phyloP scores from a whole-genome alignment of 2,329 filamentous ascomycete genomes.

The Apiospora saccharicola region DNA sequence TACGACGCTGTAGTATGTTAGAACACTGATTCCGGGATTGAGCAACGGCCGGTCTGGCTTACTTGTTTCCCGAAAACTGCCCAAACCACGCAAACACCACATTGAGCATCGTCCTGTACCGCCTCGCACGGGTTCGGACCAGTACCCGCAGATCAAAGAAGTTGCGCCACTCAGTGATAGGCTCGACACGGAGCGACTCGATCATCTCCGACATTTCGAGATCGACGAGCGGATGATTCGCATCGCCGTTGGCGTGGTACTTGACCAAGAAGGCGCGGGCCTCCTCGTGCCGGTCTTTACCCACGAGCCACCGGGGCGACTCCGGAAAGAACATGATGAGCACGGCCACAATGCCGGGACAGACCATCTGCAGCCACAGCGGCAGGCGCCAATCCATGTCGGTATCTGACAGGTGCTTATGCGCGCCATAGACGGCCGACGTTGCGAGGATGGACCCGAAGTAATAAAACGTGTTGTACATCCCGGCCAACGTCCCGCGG shows the following conservation, averaged over 20 bases:
- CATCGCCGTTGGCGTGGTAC: slow-evolving; percentile 52
- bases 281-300: slow-evolving; percentile 43
- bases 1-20: no score
- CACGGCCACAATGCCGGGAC: slow-evolving; percentile 39
- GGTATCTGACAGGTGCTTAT: slow-evolving; percentile 38
- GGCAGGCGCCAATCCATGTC: slow-evolving; percentile 45
- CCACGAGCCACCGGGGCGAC: slow-evolving; percentile 45
- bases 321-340: slow-evolving; percentile 46
- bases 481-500: slow-evolving; percentile 65
- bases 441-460: slow-evolving; percentile 44
- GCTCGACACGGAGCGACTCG: slow-evolving; percentile 41
- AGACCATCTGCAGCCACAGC: slow-evolving; percentile 45
- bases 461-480: slow-evolving; percentile 54
- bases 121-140: slow-evolving; percentile 44
- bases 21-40: no score
- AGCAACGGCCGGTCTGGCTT: no score
- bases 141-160: slow-evolving; percentile 46
- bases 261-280: slow-evolving; percentile 47
- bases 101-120: slow-evolving; percentile 48
- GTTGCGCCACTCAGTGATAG: slow-evolving; percentile 46
- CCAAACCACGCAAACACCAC: slow-evolving; percentile 51
- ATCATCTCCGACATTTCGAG: slow-evolving; percentile 52
- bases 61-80: slow-evolving; percentile 50
- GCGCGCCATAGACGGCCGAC: slow-evolving; percentile 42
- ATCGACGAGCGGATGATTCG: slow-evolving; percentile 47